Percentiles rank a stretch among this genome's conserved stretches.
Conservation (phyloP, 2,329 filamentous ascomycete species). For the Colletotrichum nymphaeae region DNA sequence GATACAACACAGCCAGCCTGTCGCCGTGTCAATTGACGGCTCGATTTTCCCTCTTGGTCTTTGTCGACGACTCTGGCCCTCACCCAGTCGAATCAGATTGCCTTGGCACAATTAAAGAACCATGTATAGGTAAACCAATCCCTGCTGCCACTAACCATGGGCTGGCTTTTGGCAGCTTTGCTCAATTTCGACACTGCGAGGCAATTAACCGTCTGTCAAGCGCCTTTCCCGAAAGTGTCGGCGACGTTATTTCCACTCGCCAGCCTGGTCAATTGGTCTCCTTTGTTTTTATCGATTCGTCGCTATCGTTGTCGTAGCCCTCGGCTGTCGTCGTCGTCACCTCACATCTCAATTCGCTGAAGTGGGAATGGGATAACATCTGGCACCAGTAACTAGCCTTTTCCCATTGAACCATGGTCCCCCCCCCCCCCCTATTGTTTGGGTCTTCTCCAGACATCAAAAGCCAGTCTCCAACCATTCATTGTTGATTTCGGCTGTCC, state of each 20-base stretch:
- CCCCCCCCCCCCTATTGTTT: slow-evolving; percentile 4
- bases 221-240: slow-evolving; percentile 16
- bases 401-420: background rate
- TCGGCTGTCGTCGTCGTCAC: slow-evolving; percentile 5
- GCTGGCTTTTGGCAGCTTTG: slow-evolving; percentile 9
- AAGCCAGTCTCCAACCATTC: background rate
- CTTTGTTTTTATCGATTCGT: background rate
- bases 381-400: background rate
- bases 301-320: background rate
- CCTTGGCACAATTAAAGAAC: slow-evolving; percentile 33
- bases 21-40: slow-evolving; percentile 22
- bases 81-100: slow-evolving; percentile 16
- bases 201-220: slow-evolving; percentile 6
- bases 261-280: background rate
- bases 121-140: slow-evolving; percentile 21
- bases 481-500: background rate
- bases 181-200: slow-evolving; percentile 24
- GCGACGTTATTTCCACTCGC: background rate
- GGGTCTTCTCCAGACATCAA: background rate
- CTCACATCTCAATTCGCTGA: slow-evolving; percentile 5
- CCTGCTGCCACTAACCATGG: slow-evolving; percentile 1
- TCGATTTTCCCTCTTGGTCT: slow-evolving; percentile 9
- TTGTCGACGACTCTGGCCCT: background rate
- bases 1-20: slow-evolving; percentile 15
- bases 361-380: background rate